phyloP scores from a whole-genome alignment of 306 rosid genomes.

The Cicer yamashitae region DNA sequence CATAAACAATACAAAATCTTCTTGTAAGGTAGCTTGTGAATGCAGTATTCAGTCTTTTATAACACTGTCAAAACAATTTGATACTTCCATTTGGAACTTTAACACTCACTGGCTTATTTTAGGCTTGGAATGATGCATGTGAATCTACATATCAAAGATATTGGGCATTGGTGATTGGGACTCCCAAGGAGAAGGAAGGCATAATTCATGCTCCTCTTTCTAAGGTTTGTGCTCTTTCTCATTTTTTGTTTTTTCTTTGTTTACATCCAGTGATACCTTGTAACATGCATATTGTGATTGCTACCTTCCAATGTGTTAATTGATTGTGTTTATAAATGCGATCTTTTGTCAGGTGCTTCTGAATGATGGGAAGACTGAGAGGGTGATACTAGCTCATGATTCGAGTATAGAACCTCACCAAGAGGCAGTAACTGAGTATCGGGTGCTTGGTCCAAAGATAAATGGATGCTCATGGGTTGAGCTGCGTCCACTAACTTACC shows the following conservation, averaged over 20 bases:
- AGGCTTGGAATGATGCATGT: conserved; percentile 89
- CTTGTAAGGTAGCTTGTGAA: conserved; percentile 60
- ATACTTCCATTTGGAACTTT: conserved; percentile 20
- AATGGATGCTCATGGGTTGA: conserved; percentile 98
- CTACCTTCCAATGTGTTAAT: conserved; percentile 26
- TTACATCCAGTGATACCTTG: conserved; percentile 28
- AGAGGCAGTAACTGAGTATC: conserved; percentile 87
- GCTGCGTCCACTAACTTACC: conserved; percentile 74
- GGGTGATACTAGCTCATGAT: conserved; percentile 76
- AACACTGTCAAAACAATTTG: conserved; percentile 8
- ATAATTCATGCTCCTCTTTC: conserved; percentile 79
- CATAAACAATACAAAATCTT: conserved; percentile 59
- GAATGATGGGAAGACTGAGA: conserved; percentile 93
- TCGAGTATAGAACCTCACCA: conserved; percentile 82
- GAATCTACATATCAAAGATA: conserved; percentile 76
- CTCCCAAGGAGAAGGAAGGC: conserved; percentile 87
- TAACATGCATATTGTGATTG: conserved; percentile 29
- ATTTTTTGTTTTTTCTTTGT: conserved; percentile 21
- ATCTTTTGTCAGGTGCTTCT: conserved; percentile 72
- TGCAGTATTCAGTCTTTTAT: background rate
- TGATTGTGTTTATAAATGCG: conserved; percentile 24
- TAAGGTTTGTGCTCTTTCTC: conserved; percentile 65
- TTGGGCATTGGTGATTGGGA: conserved; percentile 94
- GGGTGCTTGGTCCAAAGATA: conserved; percentile 90
- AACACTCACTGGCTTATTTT: conserved; percentile 22